These are phyloP conservation scores for Emmonsia crescens DNA, from an alignment of 2,329 filamentous ascomycete genomes.

Conservation along the genomic window DNA sequence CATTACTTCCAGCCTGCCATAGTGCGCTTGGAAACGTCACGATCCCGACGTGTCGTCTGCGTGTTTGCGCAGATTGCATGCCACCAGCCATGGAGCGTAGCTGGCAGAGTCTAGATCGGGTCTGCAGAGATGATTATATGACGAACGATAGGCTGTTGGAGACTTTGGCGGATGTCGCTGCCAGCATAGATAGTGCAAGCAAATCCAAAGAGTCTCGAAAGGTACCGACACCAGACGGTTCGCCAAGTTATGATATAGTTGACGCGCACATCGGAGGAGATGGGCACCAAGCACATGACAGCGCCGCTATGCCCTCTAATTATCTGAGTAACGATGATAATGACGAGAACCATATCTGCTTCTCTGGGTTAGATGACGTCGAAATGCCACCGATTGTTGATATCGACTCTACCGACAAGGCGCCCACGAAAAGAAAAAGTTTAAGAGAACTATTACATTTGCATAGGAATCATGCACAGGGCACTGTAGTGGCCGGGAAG, in stretches of 20 bases:
- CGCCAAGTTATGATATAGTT: neutral
- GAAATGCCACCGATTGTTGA: neutral
- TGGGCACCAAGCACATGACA: neutral
- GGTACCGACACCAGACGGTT: neutral
- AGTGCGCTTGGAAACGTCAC: slow-evolving; percentile 1
- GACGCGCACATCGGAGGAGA: neutral
- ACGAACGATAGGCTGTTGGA: neutral
- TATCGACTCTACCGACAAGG: neutral
- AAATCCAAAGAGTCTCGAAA: neutral
- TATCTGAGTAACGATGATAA: neutral
- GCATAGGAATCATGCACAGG: neutral
- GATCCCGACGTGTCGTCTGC: neutral
- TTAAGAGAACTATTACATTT: neutral
- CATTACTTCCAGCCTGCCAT: neutral
- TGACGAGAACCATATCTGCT: neutral
- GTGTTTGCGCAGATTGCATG: slow-evolving; percentile 13
- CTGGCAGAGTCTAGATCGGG: slow-evolving; percentile 35
- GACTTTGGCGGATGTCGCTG: neutral
- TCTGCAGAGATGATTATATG: slow-evolving; percentile 25
- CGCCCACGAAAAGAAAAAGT: neutral
- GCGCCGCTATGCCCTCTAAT: neutral
- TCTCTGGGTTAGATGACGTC: neutral
- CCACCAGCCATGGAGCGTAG: slow-evolving; percentile 28
- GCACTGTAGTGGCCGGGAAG: neutral
- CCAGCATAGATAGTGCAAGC: neutral